Evolutionary conservation across 2,329 filamentous ascomycete species (phyloP).

Genomic region (Chaetomium strumarium): DNA sequence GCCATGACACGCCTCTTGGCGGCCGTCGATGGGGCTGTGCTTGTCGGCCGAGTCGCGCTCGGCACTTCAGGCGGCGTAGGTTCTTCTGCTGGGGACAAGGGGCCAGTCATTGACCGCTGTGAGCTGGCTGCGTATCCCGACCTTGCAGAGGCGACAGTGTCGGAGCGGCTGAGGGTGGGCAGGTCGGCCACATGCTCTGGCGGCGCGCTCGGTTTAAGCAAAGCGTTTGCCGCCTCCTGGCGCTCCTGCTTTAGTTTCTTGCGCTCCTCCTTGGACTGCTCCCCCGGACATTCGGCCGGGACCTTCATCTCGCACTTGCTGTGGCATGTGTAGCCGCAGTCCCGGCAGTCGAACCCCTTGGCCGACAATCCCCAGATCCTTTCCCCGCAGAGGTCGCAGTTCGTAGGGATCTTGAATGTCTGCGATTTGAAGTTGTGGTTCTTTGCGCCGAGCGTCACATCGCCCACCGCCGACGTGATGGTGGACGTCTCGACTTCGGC

Average conservation of each 20-base stretch:
- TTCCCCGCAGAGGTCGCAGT: constrained; percentile 94
- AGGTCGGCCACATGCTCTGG: constrained; percentile 53
- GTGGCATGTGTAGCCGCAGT: constrained; percentile 97
- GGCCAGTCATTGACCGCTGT: constrained; percentile 66
- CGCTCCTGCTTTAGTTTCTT: constrained; percentile 87
- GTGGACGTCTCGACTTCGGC: constrained; percentile 91
- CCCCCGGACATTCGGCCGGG: constrained; percentile 88
- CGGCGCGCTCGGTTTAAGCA: constrained; percentile 43
- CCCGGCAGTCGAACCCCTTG: constrained; percentile 92
- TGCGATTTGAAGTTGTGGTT: constrained; percentile 99
- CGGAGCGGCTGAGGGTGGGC: constrained; percentile 66
- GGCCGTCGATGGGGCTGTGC: constrained; percentile 27
- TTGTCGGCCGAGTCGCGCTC: constrained; percentile 30
- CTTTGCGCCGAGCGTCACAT: constrained; percentile 84
- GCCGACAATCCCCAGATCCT: constrained; percentile 95
- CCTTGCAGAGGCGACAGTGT: constrained; percentile 86
- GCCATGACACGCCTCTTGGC: constrained; percentile 70
- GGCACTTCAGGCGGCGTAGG: constrained; percentile 40
- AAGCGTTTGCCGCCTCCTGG: constrained; percentile 68
- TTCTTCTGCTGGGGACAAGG: constrained; percentile 47
- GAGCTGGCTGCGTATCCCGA: constrained; percentile 81
- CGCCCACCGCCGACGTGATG: constrained; percentile 85
- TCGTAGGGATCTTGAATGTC: constrained; percentile 98
- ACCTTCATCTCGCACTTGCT: constrained; percentile 99
- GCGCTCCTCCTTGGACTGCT: constrained; percentile 87